phyloP scores from a whole-genome alignment of 129 eudicot genomes.

The Dittrichia graveolens region DNA sequence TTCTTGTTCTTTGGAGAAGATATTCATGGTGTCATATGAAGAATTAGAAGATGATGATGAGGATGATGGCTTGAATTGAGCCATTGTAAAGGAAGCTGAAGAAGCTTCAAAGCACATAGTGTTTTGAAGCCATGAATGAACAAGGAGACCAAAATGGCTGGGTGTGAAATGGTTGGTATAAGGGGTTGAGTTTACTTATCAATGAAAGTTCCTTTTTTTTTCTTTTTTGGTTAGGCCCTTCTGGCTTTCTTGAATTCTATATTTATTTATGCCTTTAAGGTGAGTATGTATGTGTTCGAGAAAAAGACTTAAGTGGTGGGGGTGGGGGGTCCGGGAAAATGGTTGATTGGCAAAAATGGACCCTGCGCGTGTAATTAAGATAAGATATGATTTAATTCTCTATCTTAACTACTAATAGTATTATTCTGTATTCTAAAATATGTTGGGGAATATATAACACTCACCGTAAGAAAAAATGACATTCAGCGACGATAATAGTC shows the following conservation, averaged over 20 bases:
- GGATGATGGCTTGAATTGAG: slow-evolving; percentile 44
- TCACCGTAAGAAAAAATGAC: neutral
- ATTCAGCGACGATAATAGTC: too few relatives aligned
- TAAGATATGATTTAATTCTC: slow-evolving; percentile 32
- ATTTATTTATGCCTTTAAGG: slow-evolving; percentile 35
- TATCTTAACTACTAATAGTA: neutral
- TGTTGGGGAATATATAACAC: too few relatives aligned
- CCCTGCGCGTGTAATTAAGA: slow-evolving; percentile 14
- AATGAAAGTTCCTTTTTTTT: slow-evolving; percentile 23
- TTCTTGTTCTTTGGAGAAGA: slow-evolving; percentile 49
- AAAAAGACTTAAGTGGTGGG: slow-evolving; percentile 37
- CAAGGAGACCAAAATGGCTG: neutral
- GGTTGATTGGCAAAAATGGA: slow-evolving; percentile 25
- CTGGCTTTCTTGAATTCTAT: slow-evolving; percentile 29
- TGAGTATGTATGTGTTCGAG: slow-evolving; percentile 36
- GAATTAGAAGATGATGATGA: slow-evolving; percentile 44
- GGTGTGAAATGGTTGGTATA: slow-evolving; percentile 26
- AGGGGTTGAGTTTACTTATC: slow-evolving; percentile 41
- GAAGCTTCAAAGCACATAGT: slow-evolving; percentile 58
- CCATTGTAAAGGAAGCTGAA: slow-evolving; percentile 75
- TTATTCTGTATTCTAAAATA: neutral
- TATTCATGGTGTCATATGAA: slow-evolving; percentile 40
- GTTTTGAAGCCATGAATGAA: slow-evolving; percentile 40
- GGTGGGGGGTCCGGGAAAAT: slow-evolving; percentile 30
- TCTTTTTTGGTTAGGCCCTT: slow-evolving; percentile 37